Base-by-base conservation (phyloP, 192 early-diverging fungal species). In the Mortierella antarctica region DNA sequence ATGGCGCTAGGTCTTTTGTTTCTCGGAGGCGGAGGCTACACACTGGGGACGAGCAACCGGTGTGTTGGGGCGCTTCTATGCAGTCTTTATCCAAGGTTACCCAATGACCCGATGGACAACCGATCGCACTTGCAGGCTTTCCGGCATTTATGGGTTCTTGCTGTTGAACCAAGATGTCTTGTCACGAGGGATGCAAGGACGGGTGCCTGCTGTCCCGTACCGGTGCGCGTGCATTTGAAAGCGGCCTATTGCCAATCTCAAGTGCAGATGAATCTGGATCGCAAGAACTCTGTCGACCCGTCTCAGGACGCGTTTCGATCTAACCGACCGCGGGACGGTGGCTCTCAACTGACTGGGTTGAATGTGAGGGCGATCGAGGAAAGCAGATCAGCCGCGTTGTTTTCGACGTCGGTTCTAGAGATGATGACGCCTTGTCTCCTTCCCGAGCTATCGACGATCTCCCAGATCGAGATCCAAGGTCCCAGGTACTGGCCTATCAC, bases 1-100 rank as follows among this genome's bases (percentile, higher is more conserved):
- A 93, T 95, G 92, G 88, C 95, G 0, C 66, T 94, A 15, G 95
- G 95, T 0, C 83, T 96, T 57, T 71, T 95, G 41, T 95, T 94
- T 83, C 67, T 93, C 20, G 92, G 91, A 3, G 89, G 88, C 6
- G 95, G 92, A 14, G 80, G 69, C 41, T 91, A 87, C 62, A 95
- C 93, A 0, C 74, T 96, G 7, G 88, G 88, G 13, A 90, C 88
- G 2, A 85, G 87, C 23, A 87, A 93, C 56, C 65, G 84, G 63
- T 85, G 91, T 7, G 86, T 94, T 13, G 95, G 92, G 4, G 87
- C 84, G 2, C 80, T 95, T 2, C 65, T 94, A 4, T 92, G 91
- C 59, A 73, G 92, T 2, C 82, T 94, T 14, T 95, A 88, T 68
- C 93, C 94, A 21, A 77, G 86, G 39, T 92, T 86, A 20, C 92